Base-by-base conservation (phyloP, 345 rosid species). In the Eucalyptus pauciflora region DNA sequence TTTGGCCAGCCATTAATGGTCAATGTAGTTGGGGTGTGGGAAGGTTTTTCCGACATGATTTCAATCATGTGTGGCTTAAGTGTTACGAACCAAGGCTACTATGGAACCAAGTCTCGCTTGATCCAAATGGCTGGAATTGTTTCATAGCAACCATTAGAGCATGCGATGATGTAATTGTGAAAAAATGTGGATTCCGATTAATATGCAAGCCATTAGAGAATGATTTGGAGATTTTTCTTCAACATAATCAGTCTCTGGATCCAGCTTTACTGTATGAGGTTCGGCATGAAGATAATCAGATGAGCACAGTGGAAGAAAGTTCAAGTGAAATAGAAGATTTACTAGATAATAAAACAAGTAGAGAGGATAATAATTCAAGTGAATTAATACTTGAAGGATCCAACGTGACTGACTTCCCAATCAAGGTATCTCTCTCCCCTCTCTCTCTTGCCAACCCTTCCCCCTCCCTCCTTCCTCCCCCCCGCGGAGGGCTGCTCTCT, bases 61-160 rank as follows among this genome's bases (percentile, higher is more conserved):
- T 1, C 3, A 2, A 67, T 67, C 76, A 67, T n/a, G 41, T 67
- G 20, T 3, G 0, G 0, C 41, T 67, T n/a, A 0, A 1, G 0
- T 7, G 18, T 64, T 7, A 3, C 9, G 7, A 29, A 29, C 7
- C 17, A 54, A 54, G 58, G 22, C 9, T 54, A 29, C 3, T 4
- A 0, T 4, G 17, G 71, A 1, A 0, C 15, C 3, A 0, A 13
- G 18, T 4, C 10, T 7, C 10, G 4, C 1, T 4, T 67, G 41
- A 1, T 67, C 9, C 20, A 14, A 64, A 64, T 64, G 41, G 4
- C 20, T 64, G 41, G 76, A n/a, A 4, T 14, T 0, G 3, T 14
- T 64, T 64, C 20, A 7, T 2, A 3, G 2, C 2, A 14, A 14
- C 2, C 41, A 4, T 67, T 67, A 67, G 1, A 67, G 1, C 31